These are phyloP conservation scores for Carex scoparia DNA, from an alignment of 176 grass and related monocot genomes.

Conservation along the genomic window DNA sequence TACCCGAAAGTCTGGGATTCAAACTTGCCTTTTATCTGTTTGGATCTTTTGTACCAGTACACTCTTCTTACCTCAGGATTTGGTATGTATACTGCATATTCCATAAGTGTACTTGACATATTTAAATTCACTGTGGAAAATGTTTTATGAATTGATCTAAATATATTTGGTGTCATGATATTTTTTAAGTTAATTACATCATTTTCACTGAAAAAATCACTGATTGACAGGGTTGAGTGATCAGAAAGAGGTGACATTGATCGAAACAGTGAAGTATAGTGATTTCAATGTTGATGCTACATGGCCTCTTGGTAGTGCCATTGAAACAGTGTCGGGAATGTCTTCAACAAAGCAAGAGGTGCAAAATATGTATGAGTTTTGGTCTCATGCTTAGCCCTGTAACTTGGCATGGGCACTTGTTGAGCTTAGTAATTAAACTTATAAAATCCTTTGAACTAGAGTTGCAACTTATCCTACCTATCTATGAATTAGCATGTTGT, in stretches of 20 bases:
- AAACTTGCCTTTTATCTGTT: slow-evolving; percentile 34
- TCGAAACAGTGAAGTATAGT: slow-evolving; percentile 32
- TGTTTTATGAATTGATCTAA: neutral
- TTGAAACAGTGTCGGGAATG: slow-evolving; percentile 29
- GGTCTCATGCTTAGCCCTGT: neutral
- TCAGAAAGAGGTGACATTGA: slow-evolving; percentile 33
- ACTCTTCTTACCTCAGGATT: slow-evolving; percentile 28
- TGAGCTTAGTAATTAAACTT: neutral
- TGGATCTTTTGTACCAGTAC: slow-evolving; percentile 36
- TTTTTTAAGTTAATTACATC: neutral
- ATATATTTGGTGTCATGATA: neutral
- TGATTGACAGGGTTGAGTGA: slow-evolving; percentile 28
- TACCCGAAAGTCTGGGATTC: slow-evolving; percentile 14
- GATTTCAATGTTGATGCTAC: slow-evolving; percentile 37
- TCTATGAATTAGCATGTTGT: too few relatives aligned
- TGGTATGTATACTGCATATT: slow-evolving; percentile 14
- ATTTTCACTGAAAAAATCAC: neutral
- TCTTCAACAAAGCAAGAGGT: neutral
- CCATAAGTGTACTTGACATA: too few relatives aligned
- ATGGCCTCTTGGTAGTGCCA: slow-evolving; percentile 51
- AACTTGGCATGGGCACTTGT: neutral
- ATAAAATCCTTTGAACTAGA: neutral
- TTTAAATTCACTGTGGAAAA: neutral
- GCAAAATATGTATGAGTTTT: neutral
- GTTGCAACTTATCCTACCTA: neutral